These are phyloP conservation scores for Ambrosiella beaveri DNA, from an alignment of 2,329 filamentous ascomycete genomes.

Conservation along the genomic window DNA sequence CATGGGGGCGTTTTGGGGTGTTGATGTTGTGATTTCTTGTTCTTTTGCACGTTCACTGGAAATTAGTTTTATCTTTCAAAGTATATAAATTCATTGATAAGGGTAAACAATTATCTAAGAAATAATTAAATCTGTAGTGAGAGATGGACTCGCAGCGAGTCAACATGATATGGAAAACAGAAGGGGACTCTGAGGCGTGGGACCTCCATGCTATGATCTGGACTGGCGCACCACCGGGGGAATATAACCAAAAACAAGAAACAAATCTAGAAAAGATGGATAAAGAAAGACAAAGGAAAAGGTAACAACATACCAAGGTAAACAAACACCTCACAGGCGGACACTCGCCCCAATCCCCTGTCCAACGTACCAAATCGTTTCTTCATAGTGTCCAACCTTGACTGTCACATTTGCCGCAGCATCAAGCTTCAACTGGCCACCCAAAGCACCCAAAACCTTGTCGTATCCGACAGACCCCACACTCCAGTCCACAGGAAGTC, in stretches of 20 bases:
- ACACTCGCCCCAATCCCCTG: slow-evolving; percentile 53
- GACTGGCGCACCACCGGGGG: background rate
- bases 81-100: too few species aligned
- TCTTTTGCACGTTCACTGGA: too few species aligned
- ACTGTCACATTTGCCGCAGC: slow-evolving; percentile 61
- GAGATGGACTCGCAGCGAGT: too few species aligned
- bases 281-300: background rate
- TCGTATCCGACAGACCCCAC: slow-evolving; percentile 66
- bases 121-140: too few species aligned
- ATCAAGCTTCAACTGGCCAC: slow-evolving; percentile 62
- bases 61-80: too few species aligned
- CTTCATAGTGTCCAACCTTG: slow-evolving; percentile 55
- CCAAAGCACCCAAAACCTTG: slow-evolving; percentile 61
- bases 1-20: too few species aligned
- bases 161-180: too few species aligned
- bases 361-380: slow-evolving; percentile 53
- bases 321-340: slow-evolving; percentile 23
- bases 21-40: too few species aligned
- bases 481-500: slow-evolving; percentile 67
- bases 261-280: background rate
- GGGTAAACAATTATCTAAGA: too few species aligned
- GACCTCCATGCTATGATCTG: background rate
- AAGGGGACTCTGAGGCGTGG: too few species aligned
- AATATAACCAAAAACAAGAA: background rate
- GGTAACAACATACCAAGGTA: background rate